These are phyloP conservation scores for Hemisphaericaspora xylofermentans DNA, from an alignment of 1,139 yeast genomes.

Conservation along the genomic window DNA sequence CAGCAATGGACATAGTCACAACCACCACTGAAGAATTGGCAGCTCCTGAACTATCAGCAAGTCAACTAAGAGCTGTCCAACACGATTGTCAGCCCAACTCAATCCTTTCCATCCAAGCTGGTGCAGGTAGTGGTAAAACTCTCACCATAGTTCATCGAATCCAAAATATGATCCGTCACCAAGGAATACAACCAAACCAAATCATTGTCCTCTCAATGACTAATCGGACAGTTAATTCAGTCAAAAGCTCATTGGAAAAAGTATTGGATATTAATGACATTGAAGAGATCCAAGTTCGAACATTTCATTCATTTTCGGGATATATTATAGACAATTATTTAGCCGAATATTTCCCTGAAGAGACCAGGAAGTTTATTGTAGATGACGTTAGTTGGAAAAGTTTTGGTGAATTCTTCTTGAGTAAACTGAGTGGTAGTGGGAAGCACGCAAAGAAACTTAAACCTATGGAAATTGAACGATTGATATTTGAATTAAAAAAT, in stretches of 20 bases:
- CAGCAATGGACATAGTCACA: too few species aligned
- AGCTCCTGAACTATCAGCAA: conserved; percentile 7
- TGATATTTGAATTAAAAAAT: conserved; percentile 34
- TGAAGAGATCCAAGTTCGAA: conserved; percentile 41
- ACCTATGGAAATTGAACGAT: conserved; percentile 29
- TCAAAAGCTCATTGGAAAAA: conserved; percentile 36
- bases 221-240: conserved; percentile 61
- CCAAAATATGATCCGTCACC: conserved; percentile 41
- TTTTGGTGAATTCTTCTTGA: conserved; percentile 22
- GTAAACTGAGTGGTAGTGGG: background rate
- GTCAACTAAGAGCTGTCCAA: conserved; percentile 11
- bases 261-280: conserved; percentile 29
- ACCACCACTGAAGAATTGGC: too few species aligned
- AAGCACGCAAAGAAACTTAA: conserved; percentile 15
- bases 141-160: conserved; percentile 57
- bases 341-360: conserved; percentile 18
- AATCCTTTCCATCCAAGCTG: conserved; percentile 56
- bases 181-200: conserved; percentile 47
- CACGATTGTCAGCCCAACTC: conserved; percentile 13
- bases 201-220: conserved; percentile 69
- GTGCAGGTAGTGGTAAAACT: conserved; percentile 82
- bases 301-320: conserved; percentile 66
- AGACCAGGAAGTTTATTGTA: conserved; percentile 37
- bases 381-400: conserved; percentile 56
- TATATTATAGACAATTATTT: conserved; percentile 44